Conservation (phyloP, 805 yeast genomes). For the Saccharomycopsis synnaedendra region DNA sequence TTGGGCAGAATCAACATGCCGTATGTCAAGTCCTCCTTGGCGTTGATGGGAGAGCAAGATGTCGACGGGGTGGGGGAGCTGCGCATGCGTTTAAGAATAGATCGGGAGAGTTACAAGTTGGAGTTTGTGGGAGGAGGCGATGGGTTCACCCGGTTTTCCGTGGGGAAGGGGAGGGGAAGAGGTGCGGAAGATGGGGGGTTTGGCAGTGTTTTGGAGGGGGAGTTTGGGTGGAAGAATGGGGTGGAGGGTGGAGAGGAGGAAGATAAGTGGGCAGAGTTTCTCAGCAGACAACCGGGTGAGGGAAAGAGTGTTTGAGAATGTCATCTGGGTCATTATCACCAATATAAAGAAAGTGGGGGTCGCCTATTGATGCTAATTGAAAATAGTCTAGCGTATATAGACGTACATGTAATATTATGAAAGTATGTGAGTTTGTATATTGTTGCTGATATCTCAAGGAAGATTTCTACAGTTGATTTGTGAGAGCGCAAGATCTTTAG, state of each 20-base stretch:
- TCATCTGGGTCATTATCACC: no score
- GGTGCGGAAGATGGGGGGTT: constrained; percentile 25
- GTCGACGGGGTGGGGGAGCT: constrained; percentile 58
- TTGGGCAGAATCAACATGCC: constrained; percentile 70
- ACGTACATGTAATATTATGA: no score
- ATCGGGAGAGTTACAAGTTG: constrained; percentile 67
- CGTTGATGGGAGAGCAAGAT: constrained; percentile 23
- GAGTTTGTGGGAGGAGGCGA: constrained; percentile 79
- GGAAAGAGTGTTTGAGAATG: no score
- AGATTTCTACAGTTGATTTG: no score
- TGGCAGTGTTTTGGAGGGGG: constrained; percentile 32
- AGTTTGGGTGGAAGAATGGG: constrained; percentile 43
- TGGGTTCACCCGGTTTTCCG: constrained; percentile 54
- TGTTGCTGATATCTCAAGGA: no score
- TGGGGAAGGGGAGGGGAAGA: constrained; percentile 21
- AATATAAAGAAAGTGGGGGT: no score
- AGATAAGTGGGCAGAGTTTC: neutral
- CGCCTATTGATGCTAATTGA: no score
- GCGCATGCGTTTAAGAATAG: constrained; percentile 58
- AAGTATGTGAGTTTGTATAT: no score
- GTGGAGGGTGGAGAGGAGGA: constrained; percentile 28
- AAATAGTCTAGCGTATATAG: no score
- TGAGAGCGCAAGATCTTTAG: no score
- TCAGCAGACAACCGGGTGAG: no score
- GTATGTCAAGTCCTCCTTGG: constrained; percentile 47